A percentile compares a stretch with the other conserved stretches of the same genome.
These are phyloP conservation scores for Ailanthus altissimus DNA, from an alignment of 345 rosid genomes.

Conservation along the genomic window DNA sequence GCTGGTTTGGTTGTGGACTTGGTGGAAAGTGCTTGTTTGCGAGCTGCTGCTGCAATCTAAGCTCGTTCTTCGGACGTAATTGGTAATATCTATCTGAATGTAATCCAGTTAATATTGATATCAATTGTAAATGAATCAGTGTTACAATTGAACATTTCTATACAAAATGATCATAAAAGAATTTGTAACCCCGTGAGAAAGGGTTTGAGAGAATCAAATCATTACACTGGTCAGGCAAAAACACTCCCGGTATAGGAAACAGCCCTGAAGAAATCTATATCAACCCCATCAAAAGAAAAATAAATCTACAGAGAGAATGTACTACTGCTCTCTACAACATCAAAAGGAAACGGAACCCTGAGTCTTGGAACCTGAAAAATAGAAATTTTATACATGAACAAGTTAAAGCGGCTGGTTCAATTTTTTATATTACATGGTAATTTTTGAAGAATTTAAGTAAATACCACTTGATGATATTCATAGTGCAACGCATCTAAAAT, in stretches of 20 bases:
- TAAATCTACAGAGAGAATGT: neutral
- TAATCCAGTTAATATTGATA: neutral
- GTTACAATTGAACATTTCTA: neutral
- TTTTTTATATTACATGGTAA: too few relatives aligned
- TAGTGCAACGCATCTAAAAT: neutral
- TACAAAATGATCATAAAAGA: slow-evolving; percentile 3
- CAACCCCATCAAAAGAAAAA: neutral
- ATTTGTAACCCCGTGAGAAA: slow-evolving; percentile 21
- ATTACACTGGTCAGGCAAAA: neutral
- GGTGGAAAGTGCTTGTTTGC: too few relatives aligned
- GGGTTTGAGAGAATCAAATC: slow-evolving; percentile 36
- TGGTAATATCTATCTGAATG: neutral
- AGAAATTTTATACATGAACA: neutral
- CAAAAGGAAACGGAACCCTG: slow-evolving; percentile 1
- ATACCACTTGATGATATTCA: neutral
- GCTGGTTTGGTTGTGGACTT: too few relatives aligned
- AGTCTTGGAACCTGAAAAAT: slow-evolving; percentile 9
- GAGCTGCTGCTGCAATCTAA: too few relatives aligned
- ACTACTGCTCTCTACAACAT: neutral
- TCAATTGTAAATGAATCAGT: neutral
- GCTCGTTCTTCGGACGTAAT: too few relatives aligned
- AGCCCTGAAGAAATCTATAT: neutral
- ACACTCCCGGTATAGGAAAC: neutral
- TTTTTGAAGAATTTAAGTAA: neutral
- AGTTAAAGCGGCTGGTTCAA: neutral